Evolutionary conservation across 2,329 filamentous ascomycete species (phyloP), one percentile per base, ranked within the genome.

Genomic region (Biscogniauxia mediterranea): DNA sequence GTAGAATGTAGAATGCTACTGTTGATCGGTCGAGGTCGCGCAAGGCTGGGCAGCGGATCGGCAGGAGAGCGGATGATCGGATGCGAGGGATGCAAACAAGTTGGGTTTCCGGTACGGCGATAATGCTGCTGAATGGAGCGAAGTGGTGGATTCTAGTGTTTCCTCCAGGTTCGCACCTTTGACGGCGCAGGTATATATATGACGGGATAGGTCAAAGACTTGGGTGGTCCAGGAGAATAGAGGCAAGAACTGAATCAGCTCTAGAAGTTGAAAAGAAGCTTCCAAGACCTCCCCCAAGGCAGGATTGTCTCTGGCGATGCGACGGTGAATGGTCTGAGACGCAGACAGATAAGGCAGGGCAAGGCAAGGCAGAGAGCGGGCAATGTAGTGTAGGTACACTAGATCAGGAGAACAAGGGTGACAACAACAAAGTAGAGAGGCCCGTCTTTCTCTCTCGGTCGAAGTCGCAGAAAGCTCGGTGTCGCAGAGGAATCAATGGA

Each of bases 191-290:
- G 11, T 32, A 61, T 72, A 72, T 72, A 72, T 72, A 73, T 38
- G 58, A 60, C 23, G 49, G 49, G 54, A 23, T 57, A 52, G 53
- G 53, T 66, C 56, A 69, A 69, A 69, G 63, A 61, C 54, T 25
- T 26, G 32, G 54, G 38, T n/a, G 42, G 26, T 25, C 28, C 23
- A 57, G 58, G 61, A 59, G 49, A 56, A 57, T 23, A 61, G 59
- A 32, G 28, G 59, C 66, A 66, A 60, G 59, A 63, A 61, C 58
- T 70, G 66, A 67, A 65, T 67, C 68, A 70, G 54, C 52, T 42
- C 61, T 65, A 58, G 69, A 71, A 71, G 67, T 58, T 60, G 62
- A 58, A 70, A 67, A 70, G 69, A 68, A 70, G 68, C 57, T 70
- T 70, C 69, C 62, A 70, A 72, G 66, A 66, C 66, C 25, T 32